Evolutionary conservation across 2,329 filamentous ascomycete species (phyloP), one percentile per base, ranked within the genome.

Genomic region (Phaeomoniella chlamydospora): DNA sequence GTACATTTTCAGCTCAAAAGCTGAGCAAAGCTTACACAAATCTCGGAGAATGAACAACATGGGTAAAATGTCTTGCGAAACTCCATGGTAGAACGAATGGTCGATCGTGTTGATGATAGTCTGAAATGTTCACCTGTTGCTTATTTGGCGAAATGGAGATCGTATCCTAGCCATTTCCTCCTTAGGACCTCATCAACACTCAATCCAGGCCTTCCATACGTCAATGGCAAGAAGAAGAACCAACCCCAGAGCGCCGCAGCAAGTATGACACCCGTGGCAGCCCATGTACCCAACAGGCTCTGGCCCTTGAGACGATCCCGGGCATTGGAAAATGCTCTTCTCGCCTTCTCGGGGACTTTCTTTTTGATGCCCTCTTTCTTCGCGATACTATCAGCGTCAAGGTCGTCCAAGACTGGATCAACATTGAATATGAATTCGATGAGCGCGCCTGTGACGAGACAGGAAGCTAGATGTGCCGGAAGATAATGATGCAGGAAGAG

Each of bases 101-200:
- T n/a, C n/a, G n/a, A n/a, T n/a, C n/a, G n/a, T n/a, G n/a, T n/a
- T n/a, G n/a, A n/a, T n/a, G n/a, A n/a, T n/a, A n/a, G n/a, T n/a
- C n/a, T n/a, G n/a, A n/a, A n/a, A n/a, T n/a, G n/a, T n/a, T n/a
- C n/a, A n/a, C n/a, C n/a, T n/a, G n/a, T n/a, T n/a, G 33, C 42
- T 64, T 80, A 98, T 74, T 98, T 98, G 40, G 90, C 90, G 66
- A 98, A 98, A 65, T 98, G 90, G 55, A 98, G 70, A 57, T 98
- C 90, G 56, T 96, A 98, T 44, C 83, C 82, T 45, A 98, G 69
- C 88, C 88, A 96, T 68, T 94, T 94, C 58, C 90, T 77, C 43
- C 78, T 72, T 43, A 80, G 62, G 18, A 98, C 81, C 54, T 85
- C 68, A 10, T 78, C 74, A 13, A 93, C 79, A 38, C 68, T 74